A percentile compares a stretch with the other conserved stretches of the same genome.
These are phyloP conservation scores for Hortiboletus flavorubellus DNA, from an alignment of 768 basidiomycete genomes.

Conservation along the genomic window DNA sequence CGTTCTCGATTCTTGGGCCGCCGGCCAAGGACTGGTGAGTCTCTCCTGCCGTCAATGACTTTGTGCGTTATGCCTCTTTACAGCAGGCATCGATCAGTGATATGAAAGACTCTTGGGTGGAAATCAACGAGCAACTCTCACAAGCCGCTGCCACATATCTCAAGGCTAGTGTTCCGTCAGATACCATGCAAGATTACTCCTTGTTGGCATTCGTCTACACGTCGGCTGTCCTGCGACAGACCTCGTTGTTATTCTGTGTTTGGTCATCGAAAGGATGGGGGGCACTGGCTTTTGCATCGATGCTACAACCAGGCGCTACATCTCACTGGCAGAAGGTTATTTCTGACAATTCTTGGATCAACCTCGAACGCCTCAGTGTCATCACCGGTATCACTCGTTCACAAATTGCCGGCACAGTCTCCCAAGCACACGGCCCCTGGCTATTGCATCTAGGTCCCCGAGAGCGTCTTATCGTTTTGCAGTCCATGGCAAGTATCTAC, in stretches of 20 bases:
- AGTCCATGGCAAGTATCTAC: slow-evolving; percentile 71
- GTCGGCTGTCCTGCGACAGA: slow-evolving; percentile 66
- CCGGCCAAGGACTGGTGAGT: slow-evolving; percentile 68
- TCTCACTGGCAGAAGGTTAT: slow-evolving; percentile 60
- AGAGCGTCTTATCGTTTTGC: slow-evolving; percentile 70
- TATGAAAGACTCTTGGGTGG: slow-evolving; percentile 69
- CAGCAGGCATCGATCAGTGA: slow-evolving; percentile 56
- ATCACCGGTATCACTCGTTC: slow-evolving; percentile 70
- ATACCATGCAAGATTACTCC: slow-evolving; percentile 54
- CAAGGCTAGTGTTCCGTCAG: slow-evolving; percentile 49
- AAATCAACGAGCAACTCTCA: slow-evolving; percentile 67
- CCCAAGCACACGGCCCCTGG: slow-evolving; percentile 85
- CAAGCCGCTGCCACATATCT: slow-evolving; percentile 63
- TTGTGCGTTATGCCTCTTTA: slow-evolving; percentile 7
- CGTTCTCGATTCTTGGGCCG: slow-evolving; percentile 82
- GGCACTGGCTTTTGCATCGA: slow-evolving; percentile 66
- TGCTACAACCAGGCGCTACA: slow-evolving; percentile 63
- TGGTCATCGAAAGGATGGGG: slow-evolving; percentile 92
- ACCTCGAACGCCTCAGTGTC: slow-evolving; percentile 61
- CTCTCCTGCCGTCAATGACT: not conserved
- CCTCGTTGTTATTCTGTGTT: slow-evolving; percentile 69
- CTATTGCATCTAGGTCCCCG: slow-evolving; percentile 72
- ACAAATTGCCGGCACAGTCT: slow-evolving; percentile 60
- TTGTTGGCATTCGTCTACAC: slow-evolving; percentile 65
- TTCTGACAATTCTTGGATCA: slow-evolving; percentile 45